Evolutionary conservation across 768 basidiomycete species (phyloP).

Genomic region (Kondoa malvinella): DNA sequence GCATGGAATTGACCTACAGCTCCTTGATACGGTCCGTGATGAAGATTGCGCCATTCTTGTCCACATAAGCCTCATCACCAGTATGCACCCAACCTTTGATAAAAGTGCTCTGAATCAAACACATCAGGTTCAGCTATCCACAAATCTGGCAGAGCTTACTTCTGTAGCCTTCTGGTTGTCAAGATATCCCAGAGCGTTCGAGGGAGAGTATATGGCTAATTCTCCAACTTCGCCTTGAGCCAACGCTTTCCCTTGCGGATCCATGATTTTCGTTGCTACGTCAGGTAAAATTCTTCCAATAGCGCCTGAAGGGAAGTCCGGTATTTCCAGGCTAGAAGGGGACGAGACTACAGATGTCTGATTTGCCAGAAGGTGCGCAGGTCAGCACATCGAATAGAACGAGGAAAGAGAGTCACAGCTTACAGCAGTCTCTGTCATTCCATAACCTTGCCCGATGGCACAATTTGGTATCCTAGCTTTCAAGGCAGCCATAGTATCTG

Average conservation of each 20-base stretch:
- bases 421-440: conserved; percentile 3
- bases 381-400: no score
- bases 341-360: background rate
- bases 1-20: conserved; percentile 1
- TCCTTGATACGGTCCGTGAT: conserved; percentile 8
- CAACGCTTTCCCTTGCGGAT: background rate
- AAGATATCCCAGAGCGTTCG: conserved; percentile 3
- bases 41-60: background rate
- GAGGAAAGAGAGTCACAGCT: background rate
- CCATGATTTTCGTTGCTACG: background rate
- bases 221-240: background rate
- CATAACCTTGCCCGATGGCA: conserved; percentile 2
- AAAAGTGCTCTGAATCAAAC: no score
- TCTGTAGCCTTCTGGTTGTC: conserved; percentile 3
- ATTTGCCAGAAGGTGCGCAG: no score
- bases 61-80: conserved; percentile 3
- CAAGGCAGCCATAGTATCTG: background rate
- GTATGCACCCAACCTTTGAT: background rate
- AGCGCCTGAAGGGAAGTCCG: background rate
- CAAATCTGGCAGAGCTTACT: no score
- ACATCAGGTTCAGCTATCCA: no score
- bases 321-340: background rate
- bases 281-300: background rate
- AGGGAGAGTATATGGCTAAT: background rate
- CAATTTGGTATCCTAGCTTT: background rate